These are phyloP conservation scores for Hansenula anomala DNA, from an alignment of 1,139 yeast species.

Conservation along the genomic window DNA sequence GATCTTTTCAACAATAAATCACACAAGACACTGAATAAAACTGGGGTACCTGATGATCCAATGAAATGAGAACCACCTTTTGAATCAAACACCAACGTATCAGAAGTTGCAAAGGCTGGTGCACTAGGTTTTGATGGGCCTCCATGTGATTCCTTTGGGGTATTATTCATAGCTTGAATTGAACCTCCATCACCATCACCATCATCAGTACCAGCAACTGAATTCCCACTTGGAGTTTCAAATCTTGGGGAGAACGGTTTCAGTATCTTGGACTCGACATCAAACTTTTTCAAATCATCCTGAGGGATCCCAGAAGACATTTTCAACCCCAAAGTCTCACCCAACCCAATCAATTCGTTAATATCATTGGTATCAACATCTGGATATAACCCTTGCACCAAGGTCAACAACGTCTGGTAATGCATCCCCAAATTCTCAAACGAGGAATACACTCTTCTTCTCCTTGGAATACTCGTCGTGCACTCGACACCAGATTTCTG, in stretches of 20 bases:
- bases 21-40: constrained; percentile 33
- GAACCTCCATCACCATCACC: background rate
- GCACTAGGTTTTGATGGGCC: no score
- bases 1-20: constrained; percentile 34
- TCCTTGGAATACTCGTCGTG: constrained; percentile 34
- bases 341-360: constrained; percentile 31
- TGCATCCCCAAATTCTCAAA: constrained; percentile 34
- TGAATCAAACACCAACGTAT: constrained; percentile 33
- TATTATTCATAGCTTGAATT: background rate
- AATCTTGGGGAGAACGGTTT: constrained; percentile 18
- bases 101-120: constrained; percentile 12
- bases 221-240: no score
- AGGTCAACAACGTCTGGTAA: constrained; percentile 31
- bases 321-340: constrained; percentile 28
- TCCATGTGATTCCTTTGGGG: constrained; percentile 11
- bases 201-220: background rate
- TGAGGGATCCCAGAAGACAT: constrained; percentile 28
- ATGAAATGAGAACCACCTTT: constrained; percentile 38
- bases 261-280: constrained; percentile 17
- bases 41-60: constrained; percentile 37
- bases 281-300: constrained; percentile 9
- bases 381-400: constrained; percentile 36
- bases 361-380: constrained; percentile 36
- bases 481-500: constrained; percentile 32
- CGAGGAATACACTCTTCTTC: constrained; percentile 32